phyloP scores from a whole-genome alignment of 2,329 filamentous ascomycete genomes.

The Cladosporium sp. region DNA sequence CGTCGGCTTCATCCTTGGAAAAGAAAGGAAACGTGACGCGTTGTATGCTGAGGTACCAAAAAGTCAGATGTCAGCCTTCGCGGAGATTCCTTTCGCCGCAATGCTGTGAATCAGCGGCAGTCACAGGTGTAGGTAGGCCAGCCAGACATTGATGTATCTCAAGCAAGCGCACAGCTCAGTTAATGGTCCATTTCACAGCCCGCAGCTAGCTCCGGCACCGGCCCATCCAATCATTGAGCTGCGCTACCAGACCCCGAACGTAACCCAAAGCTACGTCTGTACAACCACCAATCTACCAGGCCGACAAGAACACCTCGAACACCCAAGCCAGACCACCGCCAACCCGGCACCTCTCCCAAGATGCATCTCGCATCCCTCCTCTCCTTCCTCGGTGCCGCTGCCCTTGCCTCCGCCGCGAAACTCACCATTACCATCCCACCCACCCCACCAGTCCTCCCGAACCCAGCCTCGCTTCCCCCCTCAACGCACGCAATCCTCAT shows the following conservation, averaged over 20 bases:
- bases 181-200: background rate
- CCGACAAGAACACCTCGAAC: background rate
- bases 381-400: constrained; percentile 16
- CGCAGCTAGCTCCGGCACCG: no score
- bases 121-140: background rate
- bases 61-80: background rate
- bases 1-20: no score
- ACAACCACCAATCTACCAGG: background rate
- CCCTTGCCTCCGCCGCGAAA: constrained; percentile 33
- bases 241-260: background rate
- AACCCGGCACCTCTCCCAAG: background rate
- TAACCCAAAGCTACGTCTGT: background rate
- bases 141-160: background rate
- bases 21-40: no score
- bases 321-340: no score
- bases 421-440: constrained; percentile 49
- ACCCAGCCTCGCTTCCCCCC: constrained; percentile 43
- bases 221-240: background rate
- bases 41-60: background rate
- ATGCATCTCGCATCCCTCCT: constrained; percentile 1
- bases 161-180: background rate
- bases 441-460: constrained; percentile 35
- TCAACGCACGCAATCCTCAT: constrained; percentile 59
- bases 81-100: background rate
- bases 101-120: background rate